phyloP scores from a whole-genome alignment of 805 yeast species.

The Kurtzmaniella cleridarum region DNA sequence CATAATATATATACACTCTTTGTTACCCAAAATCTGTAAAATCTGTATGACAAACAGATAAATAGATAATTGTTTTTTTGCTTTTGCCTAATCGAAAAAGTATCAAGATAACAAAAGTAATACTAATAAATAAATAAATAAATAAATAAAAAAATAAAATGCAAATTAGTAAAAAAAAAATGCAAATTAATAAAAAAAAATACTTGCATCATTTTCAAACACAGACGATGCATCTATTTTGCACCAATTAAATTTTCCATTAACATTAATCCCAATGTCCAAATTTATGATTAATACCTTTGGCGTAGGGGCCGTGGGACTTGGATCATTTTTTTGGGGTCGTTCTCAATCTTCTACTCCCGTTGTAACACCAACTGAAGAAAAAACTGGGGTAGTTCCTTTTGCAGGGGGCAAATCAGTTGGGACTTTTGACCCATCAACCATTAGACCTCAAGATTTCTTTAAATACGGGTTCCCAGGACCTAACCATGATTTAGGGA shows the following conservation, averaged over 20 bases:
- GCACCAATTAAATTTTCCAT: neutral
- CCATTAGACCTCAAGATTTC: slow-evolving; percentile 69
- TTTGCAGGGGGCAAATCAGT: slow-evolving; percentile 1
- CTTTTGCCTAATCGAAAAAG: no score
- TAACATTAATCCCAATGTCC: slow-evolving; percentile 19
- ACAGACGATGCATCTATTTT: neutral
- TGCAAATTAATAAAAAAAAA: neutral
- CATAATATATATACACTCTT: neutral
- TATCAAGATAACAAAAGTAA: no score
- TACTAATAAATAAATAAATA: no score
- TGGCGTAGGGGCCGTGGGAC: slow-evolving; percentile 35
- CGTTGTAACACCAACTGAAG: slow-evolving; percentile 8
- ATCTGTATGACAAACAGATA: no score
- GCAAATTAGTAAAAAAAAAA: neutral
- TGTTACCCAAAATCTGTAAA: neutral
- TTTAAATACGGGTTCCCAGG: slow-evolving; percentile 95
- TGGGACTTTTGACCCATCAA: slow-evolving; percentile 22
- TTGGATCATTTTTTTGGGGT: slow-evolving; percentile 39
- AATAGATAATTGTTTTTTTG: no score
- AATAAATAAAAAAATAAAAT: slow-evolving; percentile 1
- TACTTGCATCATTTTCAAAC: neutral
- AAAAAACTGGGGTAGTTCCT: slow-evolving; percentile 2
- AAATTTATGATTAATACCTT: slow-evolving; percentile 23
- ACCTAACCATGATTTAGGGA: slow-evolving; percentile 80
- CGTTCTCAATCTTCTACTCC: slow-evolving; percentile 14